Evolutionary conservation across 495 filamentous ascomycete species (phyloP).

Genomic region (Tetracladium setigerum): DNA sequence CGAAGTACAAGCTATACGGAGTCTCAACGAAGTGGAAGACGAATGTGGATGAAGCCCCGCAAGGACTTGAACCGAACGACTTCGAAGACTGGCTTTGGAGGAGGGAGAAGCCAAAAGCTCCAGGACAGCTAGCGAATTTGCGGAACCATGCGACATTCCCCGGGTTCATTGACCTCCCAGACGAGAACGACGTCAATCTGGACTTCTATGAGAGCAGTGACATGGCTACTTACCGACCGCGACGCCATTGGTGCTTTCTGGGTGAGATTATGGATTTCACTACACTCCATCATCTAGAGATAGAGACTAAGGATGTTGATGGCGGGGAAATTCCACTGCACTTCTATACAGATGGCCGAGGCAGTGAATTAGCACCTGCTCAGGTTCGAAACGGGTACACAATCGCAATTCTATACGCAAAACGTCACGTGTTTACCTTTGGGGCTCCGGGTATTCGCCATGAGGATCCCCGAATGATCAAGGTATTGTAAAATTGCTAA

Average conservation of each 20-base stretch:
- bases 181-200: slow-evolving; percentile 13
- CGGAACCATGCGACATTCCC: slow-evolving; percentile 21
- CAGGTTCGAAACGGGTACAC: slow-evolving; percentile 24
- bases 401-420: slow-evolving; percentile 27
- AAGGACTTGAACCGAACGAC: slow-evolving; percentile 18
- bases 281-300: slow-evolving; percentile 18
- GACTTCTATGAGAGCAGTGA: slow-evolving; percentile 19
- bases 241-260: slow-evolving; percentile 27
- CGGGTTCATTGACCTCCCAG: slow-evolving; percentile 22
- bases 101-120: slow-evolving; percentile 18
- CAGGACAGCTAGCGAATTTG: slow-evolving; percentile 16
- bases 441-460: slow-evolving; percentile 20
- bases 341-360: slow-evolving; percentile 25
- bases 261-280: slow-evolving; percentile 25
- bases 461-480: slow-evolving; percentile 22
- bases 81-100: slow-evolving; percentile 27
- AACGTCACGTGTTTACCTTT: slow-evolving; percentile 21
- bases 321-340: slow-evolving; percentile 17
- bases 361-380: slow-evolving; percentile 18
- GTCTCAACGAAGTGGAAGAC: slow-evolving; percentile 23
- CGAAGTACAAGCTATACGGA: slow-evolving; percentile 15
- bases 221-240: slow-evolving; percentile 9
- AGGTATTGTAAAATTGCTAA: slow-evolving; percentile 17
- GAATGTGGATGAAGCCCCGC: slow-evolving; percentile 16
- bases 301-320: slow-evolving; percentile 22